Evolutionary conservation across 106 monocot genomes (phyloP).

Genomic region (Dendrobium huoshanense): DNA sequence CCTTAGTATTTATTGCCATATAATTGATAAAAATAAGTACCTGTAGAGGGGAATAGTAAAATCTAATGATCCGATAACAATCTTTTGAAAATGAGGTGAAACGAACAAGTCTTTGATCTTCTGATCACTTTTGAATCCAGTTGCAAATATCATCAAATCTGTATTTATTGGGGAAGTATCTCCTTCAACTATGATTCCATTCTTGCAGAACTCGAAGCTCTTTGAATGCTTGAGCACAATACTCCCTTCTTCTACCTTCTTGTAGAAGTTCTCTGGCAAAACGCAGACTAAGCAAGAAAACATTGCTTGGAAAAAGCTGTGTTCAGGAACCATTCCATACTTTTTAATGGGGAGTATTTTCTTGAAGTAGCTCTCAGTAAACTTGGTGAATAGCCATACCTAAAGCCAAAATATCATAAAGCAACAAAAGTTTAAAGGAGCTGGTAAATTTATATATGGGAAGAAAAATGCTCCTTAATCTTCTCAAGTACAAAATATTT

Average conservation of each 20-base stretch:
- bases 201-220: slow-evolving; percentile 41
- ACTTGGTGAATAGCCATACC: slow-evolving; percentile 57
- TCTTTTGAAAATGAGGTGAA: slow-evolving; percentile 21
- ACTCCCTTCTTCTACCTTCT: slow-evolving; percentile 65
- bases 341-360: slow-evolving; percentile 42
- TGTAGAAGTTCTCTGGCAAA: slow-evolving; percentile 54
- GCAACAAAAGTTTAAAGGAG: no score
- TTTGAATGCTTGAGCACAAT: slow-evolving; percentile 39
- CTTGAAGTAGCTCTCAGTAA: slow-evolving; percentile 52
- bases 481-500: no score
- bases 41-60: slow-evolving; percentile 57
- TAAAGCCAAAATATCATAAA: slow-evolving; percentile 4
- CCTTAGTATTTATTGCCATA: neutral
- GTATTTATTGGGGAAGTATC: slow-evolving; percentile 19
- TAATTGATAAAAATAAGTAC: slow-evolving; percentile 12
- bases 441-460: no score
- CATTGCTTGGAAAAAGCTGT: slow-evolving; percentile 40
- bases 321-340: slow-evolving; percentile 20
- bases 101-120: slow-evolving; percentile 55
- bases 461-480: no score
- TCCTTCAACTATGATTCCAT: slow-evolving; percentile 38
- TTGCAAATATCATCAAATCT: slow-evolving; percentile 69
- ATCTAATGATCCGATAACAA: slow-evolving; percentile 21
- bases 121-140: slow-evolving; percentile 57
- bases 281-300: slow-evolving; percentile 21